Percentiles rank a stretch among this genome's conserved stretches.
These are phyloP conservation scores for Arabis alpina DNA, from an alignment of 345 rosid genomes.

Conservation along the genomic window DNA sequence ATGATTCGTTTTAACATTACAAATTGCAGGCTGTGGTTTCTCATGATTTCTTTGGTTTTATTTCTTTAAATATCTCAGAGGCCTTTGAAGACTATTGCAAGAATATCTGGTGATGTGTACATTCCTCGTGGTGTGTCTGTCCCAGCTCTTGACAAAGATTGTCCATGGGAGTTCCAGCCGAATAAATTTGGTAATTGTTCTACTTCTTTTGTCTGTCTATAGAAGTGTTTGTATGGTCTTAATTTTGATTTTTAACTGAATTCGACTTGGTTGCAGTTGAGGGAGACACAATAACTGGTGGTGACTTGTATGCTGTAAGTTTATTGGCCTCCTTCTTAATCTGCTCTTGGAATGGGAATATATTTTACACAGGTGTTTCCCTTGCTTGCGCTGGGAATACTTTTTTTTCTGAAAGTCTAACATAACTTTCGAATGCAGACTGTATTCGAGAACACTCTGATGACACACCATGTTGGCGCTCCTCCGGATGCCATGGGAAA, in stretches of 20 bases:
- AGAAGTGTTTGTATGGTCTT: slow-evolving; percentile 9
- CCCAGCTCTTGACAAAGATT: slow-evolving; percentile 96
- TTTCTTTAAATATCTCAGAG: slow-evolving; percentile 54
- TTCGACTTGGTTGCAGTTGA: slow-evolving; percentile 62
- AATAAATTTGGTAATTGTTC: slow-evolving; percentile 70
- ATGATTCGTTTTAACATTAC: slow-evolving; percentile 20
- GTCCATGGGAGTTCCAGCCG: slow-evolving; percentile 92
- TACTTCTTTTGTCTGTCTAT: slow-evolving; percentile 7
- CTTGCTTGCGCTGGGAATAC: not conserved
- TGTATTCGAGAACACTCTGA: slow-evolving; percentile 92
- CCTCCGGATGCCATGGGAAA: slow-evolving; percentile 99
- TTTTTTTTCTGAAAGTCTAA: slow-evolving; percentile 27
- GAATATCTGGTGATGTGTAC: slow-evolving; percentile 91
- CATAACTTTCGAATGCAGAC: slow-evolving; percentile 56
- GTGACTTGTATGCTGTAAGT: slow-evolving; percentile 98
- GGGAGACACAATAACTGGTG: slow-evolving; percentile 97
- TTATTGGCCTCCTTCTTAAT: slow-evolving; percentile 32
- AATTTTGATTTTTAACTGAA: slow-evolving; percentile 28
- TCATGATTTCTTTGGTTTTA: slow-evolving; percentile 23
- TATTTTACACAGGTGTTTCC: slow-evolving; percentile 9
- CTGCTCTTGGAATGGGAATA: slow-evolving; percentile 19
- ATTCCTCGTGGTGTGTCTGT: slow-evolving; percentile 99
- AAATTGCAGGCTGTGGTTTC: slow-evolving; percentile 11
- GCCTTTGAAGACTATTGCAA: slow-evolving; percentile 98
- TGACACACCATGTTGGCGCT: slow-evolving; percentile 87